A percentile compares a stretch with the other conserved stretches of the same genome.
These are phyloP conservation scores for Penicillium simplicissimum DNA, from an alignment of 495 filamentous ascomycete genomes.

Conservation along the genomic window DNA sequence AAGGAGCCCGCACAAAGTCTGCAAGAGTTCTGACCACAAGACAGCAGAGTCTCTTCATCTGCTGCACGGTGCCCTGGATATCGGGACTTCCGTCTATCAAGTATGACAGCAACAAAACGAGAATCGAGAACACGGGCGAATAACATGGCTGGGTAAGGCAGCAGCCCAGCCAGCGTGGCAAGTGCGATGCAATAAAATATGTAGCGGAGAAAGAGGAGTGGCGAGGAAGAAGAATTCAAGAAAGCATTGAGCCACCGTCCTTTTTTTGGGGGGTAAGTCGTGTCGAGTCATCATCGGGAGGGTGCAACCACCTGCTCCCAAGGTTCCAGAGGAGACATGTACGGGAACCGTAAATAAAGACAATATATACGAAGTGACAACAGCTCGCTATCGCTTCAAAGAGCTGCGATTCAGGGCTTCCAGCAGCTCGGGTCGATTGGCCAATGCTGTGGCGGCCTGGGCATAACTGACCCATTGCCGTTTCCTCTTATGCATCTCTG, in stretches of 20 bases:
- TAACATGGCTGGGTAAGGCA: slow-evolving; percentile 14
- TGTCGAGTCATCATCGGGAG: slow-evolving; percentile 41
- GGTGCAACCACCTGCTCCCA: slow-evolving; percentile 9
- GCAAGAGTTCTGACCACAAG: slow-evolving; percentile 6
- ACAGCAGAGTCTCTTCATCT: slow-evolving; percentile 3
- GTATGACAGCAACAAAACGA: slow-evolving; percentile 10
- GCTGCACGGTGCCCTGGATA: not conserved
- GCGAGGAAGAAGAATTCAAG: slow-evolving; percentile 24
- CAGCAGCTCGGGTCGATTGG: slow-evolving; percentile 79
- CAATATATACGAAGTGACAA: slow-evolving; percentile 21
- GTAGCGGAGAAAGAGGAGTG: not conserved
- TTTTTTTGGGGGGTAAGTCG: slow-evolving; percentile 23
- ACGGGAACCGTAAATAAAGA: slow-evolving; percentile 14
- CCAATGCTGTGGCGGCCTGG: slow-evolving; percentile 75
- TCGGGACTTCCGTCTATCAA: slow-evolving; percentile 15
- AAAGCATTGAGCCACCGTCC: slow-evolving; percentile 30
- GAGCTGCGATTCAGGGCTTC: slow-evolving; percentile 84
- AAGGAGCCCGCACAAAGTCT: not conserved
- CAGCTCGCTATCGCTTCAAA: slow-evolving; percentile 54
- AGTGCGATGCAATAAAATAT: slow-evolving; percentile 18
- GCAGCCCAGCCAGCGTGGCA: slow-evolving; percentile 21
- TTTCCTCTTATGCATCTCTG: slow-evolving; percentile 87
- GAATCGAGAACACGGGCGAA: slow-evolving; percentile 5
- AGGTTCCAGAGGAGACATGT: slow-evolving; percentile 3
- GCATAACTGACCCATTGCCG: slow-evolving; percentile 85